Base-by-base conservation (phyloP, 768 basidiomycete genomes). In the Pisolithus orientalis region DNA sequence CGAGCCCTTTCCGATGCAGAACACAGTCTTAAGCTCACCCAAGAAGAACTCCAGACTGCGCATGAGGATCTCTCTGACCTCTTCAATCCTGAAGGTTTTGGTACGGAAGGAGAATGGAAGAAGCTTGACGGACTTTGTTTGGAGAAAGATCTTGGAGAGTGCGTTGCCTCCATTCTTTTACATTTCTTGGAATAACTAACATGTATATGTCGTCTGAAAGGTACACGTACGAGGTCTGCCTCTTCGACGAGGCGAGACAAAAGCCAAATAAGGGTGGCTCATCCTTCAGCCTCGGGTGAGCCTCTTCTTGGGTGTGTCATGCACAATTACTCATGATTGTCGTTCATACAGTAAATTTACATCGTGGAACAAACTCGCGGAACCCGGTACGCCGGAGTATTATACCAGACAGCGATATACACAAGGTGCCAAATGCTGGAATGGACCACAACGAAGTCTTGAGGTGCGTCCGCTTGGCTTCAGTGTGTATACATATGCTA, bases 201-300 rank as follows among this genome's bases (percentile, higher is more conserved):
- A 14, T 4, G 24, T 10, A 8, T 6, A n/a, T 16, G 29, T 43
- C 51, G 5, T 45, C 5, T 34, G 3, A 14, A 34, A 96, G 94
- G 57, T 98, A 97, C 68, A 90, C 84, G 6, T 99, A 99, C 65
- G 89, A 94, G 64, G 76, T 97, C 7, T 98, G 95, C 71, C 76
- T 96, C 59, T 97, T 99, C 60, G 80, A 84, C 4, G 83, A 88
- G 60, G 91, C 88, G 2, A 87, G 76, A 49, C 96, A 99, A 69
- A 95, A 86, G 68, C 85, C 90, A 8, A 87, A 86, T 63, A 80
- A 84, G 48, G 90, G 91, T 45, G 87, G 90, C 16, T 72, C 75
- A 34, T 74, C 78, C 11, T 79, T 83, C 74, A 85, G 84, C 64
- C 84, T 98, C 16, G 95, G 95, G 94, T 95, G 53, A 57, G 84